Base-by-base conservation (phyloP, 225 moss, liverwort and hornwort genomes). In the Lunularia cruciata region DNA sequence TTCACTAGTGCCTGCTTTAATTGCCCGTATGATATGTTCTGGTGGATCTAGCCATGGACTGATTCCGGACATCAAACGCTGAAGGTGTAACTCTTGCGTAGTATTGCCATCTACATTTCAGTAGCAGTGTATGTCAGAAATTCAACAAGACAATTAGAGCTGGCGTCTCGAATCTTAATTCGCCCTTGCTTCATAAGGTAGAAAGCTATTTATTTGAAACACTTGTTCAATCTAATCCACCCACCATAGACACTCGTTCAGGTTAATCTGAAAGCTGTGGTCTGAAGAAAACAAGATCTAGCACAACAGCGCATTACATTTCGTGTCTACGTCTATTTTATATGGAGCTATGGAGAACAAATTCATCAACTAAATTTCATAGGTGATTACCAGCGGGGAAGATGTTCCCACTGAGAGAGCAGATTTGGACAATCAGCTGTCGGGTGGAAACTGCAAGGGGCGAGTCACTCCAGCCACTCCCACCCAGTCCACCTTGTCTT, bases 351-450 rank as follows among this genome's bases (percentile, higher is more conserved):
- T n/a, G n/a, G n/a, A n/a, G n/a, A n/a, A n/a, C n/a, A n/a, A n/a
- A n/a, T n/a, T n/a, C n/a, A n/a, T n/a, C n/a, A n/a, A n/a, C n/a
- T n/a, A n/a, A n/a, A n/a, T n/a, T n/a, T n/a, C n/a, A n/a, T n/a
- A n/a, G n/a, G n/a, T n/a, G n/a, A n/a, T 85, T 61, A 96, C 96
- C 96, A 80, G 76, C 76, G 46, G 86, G 85, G 72, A 98, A 98
- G n/a, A 98, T 93, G 71, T 65, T 93, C 77, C 98, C 98, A 80
- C 93, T 91, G 38, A 98, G 78, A 14, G 89, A 91, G 72, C 91
- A 98, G 36, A 98, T 85, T 70, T 98, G 98, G 60, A 98, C 91
- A 62, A 98, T 93, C 61, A 93, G 89, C 67, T 98, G 98, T 56
- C 98, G 84, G 60, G 98, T 91, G 49, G 93, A 91, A 61, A 98